A percentile compares a stretch with the other conserved stretches of the same genome.
These are phyloP conservation scores for Bryopsis sp. DNA, from an alignment of 139 green algal genomes.

Conservation along the genomic window DNA sequence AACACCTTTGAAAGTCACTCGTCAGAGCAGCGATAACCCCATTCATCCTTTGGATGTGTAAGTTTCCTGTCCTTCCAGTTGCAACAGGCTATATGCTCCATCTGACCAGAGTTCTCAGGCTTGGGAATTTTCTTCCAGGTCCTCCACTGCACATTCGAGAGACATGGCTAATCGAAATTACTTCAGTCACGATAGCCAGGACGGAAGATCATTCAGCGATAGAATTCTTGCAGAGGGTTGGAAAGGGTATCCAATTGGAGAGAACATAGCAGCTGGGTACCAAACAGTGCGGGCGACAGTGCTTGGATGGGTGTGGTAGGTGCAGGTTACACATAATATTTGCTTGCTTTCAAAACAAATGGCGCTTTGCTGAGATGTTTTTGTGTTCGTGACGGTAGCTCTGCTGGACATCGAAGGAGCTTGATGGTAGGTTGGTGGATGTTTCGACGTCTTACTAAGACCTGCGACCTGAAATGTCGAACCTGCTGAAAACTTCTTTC, in stretches of 20 bases:
- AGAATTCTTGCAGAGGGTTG: slow-evolving; percentile 14
- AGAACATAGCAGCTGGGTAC: slow-evolving; percentile 30
- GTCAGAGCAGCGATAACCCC: neutral
- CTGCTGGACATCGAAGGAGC: slow-evolving; percentile 20
- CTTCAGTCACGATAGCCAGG: slow-evolving; percentile 19
- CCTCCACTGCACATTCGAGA: slow-evolving; percentile 19
- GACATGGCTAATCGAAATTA: slow-evolving; percentile 24
- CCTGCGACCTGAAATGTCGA: no score
- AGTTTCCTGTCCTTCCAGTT: neutral
- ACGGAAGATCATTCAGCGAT: slow-evolving; percentile 15
- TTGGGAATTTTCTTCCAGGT: neutral
- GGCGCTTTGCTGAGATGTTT: neutral
- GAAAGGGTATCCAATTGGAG: slow-evolving; percentile 22
- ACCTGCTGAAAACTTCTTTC: no score
- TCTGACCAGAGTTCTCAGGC: neutral
- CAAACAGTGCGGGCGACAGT: slow-evolving; percentile 16
- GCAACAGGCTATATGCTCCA: neutral
- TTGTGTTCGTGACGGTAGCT: slow-evolving; percentile 22
- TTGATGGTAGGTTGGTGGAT: slow-evolving; percentile 20
- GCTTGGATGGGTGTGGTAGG: slow-evolving; percentile 29
- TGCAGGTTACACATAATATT: neutral
- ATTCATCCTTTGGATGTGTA: neutral
- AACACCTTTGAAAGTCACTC: neutral
- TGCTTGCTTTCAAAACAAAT: neutral
- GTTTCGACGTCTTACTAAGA: no score